Evolutionary conservation across 148 eudicot species (phyloP).

Genomic region (Amaranthus hypochondriacus): DNA sequence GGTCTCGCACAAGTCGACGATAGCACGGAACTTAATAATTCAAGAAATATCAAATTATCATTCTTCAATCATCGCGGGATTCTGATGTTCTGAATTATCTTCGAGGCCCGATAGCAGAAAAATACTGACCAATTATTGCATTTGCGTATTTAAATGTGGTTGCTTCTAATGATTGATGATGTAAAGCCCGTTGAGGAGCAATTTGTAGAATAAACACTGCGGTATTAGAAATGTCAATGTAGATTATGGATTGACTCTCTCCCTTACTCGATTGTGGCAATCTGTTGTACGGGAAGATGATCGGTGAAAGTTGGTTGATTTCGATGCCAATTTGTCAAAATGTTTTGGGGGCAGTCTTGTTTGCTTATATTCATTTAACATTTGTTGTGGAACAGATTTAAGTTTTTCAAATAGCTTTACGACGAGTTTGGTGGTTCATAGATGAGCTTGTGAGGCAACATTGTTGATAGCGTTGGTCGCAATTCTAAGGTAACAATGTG

Average conservation of each 20-base stretch:
- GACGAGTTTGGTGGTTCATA: background rate
- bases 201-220: constrained; percentile 4
- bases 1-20: constrained; percentile 26
- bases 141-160: constrained; percentile 4
- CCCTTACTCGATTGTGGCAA: background rate
- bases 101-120: constrained; percentile 6
- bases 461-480: no score
- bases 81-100: background rate
- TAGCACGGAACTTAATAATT: constrained; percentile 5
- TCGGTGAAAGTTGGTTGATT: background rate
- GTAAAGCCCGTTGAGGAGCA: background rate
- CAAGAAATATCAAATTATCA: background rate
- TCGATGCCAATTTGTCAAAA: background rate
- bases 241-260: background rate
- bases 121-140: background rate
- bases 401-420: background rate
- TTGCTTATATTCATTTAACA: background rate
- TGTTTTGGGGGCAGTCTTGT: constrained; percentile 9
- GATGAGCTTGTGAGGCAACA: background rate
- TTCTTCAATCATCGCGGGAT: background rate
- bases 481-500: no score
- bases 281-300: constrained; percentile 15
- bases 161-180: constrained; percentile 1
- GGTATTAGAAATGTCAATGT: background rate
- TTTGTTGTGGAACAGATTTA: background rate